Evolutionary conservation across 441 rosid genomes (phyloP).

Genomic region (Dalechampia spathulata): DNA sequence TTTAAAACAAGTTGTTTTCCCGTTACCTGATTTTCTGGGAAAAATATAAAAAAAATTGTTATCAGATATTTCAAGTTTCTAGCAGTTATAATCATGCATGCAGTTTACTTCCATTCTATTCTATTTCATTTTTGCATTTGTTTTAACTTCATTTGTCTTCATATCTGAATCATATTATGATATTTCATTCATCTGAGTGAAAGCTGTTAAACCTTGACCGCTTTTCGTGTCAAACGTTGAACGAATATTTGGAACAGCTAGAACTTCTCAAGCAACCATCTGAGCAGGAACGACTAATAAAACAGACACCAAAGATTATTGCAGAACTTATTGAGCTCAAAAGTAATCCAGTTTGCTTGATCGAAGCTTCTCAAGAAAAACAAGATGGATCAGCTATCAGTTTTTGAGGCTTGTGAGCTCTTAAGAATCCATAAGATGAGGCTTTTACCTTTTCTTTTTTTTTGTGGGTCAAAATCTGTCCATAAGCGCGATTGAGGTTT

Average conservation of each 20-base stretch:
- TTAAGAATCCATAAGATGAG: no score
- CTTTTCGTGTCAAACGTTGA: conserved; percentile 18
- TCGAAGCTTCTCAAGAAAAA: not conserved
- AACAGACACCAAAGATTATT: conserved; percentile 28
- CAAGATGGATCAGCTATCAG: not conserved
- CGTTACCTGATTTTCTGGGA: not conserved
- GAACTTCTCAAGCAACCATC: conserved; percentile 35
- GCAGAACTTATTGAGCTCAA: conserved; percentile 20
- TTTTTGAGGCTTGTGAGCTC: not conserved
- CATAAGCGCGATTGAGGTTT: no score
- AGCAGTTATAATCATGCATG: not conserved
- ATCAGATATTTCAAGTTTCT: not conserved
- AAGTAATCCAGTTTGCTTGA: not conserved
- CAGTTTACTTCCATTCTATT: not conserved
- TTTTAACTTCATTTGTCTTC: not conserved
- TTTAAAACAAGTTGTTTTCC: not conserved
- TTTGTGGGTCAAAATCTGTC: no score
- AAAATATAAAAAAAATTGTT: no score
- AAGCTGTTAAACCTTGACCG: conserved; percentile 30
- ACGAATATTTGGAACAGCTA: conserved; percentile 27
- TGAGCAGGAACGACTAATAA: conserved; percentile 29
- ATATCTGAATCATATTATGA: not conserved
- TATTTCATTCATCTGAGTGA: not conserved
- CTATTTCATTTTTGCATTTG: not conserved
- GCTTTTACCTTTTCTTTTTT: no score